Evolutionary conservation across 2,329 filamentous ascomycete genomes (phyloP).

Genomic region (Elsinoe arachidis): DNA sequence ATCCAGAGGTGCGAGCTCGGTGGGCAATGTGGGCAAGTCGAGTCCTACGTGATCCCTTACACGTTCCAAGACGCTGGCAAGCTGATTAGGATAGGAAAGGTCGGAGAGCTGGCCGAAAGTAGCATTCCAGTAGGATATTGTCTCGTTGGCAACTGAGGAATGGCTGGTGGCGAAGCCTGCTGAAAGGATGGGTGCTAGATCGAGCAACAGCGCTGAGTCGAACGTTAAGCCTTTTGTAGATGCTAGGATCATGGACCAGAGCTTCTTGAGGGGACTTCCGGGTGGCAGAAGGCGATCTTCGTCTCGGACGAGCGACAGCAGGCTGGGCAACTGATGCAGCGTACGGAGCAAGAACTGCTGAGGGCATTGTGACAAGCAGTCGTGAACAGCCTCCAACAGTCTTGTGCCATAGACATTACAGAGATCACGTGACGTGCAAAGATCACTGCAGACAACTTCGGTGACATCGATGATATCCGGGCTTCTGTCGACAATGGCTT

Average conservation of each 20-base stretch:
- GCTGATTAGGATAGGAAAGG: slow-evolving; percentile 54
- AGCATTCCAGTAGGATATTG: slow-evolving; percentile 59
- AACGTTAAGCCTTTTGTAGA: slow-evolving; percentile 47
- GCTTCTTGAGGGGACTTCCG: slow-evolving; percentile 16
- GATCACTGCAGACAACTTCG: not conserved
- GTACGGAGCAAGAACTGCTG: slow-evolving; percentile 27
- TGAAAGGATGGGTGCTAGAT: slow-evolving; percentile 43
- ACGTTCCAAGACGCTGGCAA: slow-evolving; percentile 55
- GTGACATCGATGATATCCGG: not conserved
- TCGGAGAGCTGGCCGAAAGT: slow-evolving; percentile 54
- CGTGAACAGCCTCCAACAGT: slow-evolving; percentile 40
- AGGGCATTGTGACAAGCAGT: slow-evolving; percentile 36
- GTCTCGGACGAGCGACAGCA: slow-evolving; percentile 59
- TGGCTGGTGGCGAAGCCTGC: slow-evolving; percentile 47
- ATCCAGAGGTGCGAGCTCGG: not conserved
- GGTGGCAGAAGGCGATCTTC: slow-evolving; percentile 23
- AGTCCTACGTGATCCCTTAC: slow-evolving; percentile 49
- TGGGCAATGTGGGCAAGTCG: slow-evolving; percentile 41
- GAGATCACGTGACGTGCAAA: not conserved
- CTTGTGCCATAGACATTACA: slow-evolving; percentile 42
- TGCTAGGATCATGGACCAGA: slow-evolving; percentile 41
- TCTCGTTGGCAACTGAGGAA: slow-evolving; percentile 41
- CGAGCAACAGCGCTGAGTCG: slow-evolving; percentile 47
- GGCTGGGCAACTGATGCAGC: slow-evolving; percentile 28
- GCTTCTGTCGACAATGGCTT: slow-evolving; percentile 34